Conservation (phyloP, 2,329 filamentous ascomycete species). For the Exophiala viscosa region DNA sequence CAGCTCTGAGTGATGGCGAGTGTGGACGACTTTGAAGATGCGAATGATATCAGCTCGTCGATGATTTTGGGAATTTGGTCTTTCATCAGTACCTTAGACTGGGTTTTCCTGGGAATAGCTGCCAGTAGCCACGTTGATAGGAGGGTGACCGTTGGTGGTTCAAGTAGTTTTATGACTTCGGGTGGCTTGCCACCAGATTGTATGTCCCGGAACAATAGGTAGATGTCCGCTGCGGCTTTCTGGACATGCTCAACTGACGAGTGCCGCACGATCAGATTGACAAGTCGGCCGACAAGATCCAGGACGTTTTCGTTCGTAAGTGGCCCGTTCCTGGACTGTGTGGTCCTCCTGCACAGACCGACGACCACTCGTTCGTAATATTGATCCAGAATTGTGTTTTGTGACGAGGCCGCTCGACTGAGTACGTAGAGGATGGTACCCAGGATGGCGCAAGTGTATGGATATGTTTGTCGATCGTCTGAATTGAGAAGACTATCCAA, state of each 20-base stretch:
- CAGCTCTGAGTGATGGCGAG: conserved; percentile 19
- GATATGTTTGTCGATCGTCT: conserved; percentile 42
- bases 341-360: conserved; percentile 39
- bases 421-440: conserved; percentile 61
- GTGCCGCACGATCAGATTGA: conserved; percentile 56
- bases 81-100: conserved; percentile 15
- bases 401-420: conserved; percentile 29
- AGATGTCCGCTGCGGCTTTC: conserved; percentile 51
- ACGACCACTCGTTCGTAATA: conserved; percentile 53
- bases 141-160: conserved; percentile 41
- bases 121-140: conserved; percentile 38
- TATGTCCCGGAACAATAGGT: conserved; percentile 48
- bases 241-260: conserved; percentile 52
- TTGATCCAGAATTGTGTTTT: conserved; percentile 32
- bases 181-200: not conserved
- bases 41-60: conserved; percentile 29
- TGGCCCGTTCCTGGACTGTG: conserved; percentile 34
- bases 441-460: conserved; percentile 58
- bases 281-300: conserved; percentile 59
- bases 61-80: conserved; percentile 22
- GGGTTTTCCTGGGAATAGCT: conserved; percentile 24
- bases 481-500: conserved; percentile 55
- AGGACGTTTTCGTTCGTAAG: conserved; percentile 52
- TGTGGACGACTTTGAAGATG: conserved; percentile 11
- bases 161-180: not conserved